These are phyloP conservation scores for Peniophora sp. DNA, from an alignment of 1,284 basidiomycete species.

Conservation along the genomic window DNA sequence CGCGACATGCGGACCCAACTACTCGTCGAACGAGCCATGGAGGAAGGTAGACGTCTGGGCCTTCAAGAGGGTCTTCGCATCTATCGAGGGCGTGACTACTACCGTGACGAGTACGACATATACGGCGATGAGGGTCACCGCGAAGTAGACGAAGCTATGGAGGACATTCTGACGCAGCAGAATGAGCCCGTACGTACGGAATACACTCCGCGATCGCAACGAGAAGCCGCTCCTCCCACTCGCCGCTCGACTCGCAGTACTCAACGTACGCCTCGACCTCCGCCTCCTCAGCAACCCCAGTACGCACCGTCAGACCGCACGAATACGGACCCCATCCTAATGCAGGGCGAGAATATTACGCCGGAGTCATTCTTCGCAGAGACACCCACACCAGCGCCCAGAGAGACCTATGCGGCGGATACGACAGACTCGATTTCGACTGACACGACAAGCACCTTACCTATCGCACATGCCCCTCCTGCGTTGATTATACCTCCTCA, in stretches of 20 bases:
- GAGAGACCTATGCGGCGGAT: neutral
- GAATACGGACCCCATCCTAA: neutral
- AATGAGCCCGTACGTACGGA: neutral
- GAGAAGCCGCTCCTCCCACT: neutral
- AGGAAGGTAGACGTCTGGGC: slow-evolving; percentile 24
- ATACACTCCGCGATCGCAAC: neutral
- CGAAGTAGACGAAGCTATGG: neutral
- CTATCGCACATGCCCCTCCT: neutral
- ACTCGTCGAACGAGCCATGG: slow-evolving; percentile 20
- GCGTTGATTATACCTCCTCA: too few species aligned
- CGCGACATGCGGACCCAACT: slow-evolving; percentile 23
- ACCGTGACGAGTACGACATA: slow-evolving; percentile 2
- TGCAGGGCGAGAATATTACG: neutral
- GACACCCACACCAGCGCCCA: neutral
- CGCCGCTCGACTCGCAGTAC: neutral
- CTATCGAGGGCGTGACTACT: slow-evolving; percentile 10
- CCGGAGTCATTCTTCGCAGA: neutral
- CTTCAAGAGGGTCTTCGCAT: slow-evolving; percentile 22
- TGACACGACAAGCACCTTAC: neutral
- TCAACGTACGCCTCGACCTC: neutral
- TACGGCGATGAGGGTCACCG: neutral
- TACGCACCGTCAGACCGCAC: neutral
- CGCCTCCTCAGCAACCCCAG: neutral
- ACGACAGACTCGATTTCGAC: neutral
- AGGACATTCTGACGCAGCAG: neutral